Percentiles rank a stretch among this genome's conserved stretches.
Conservation (phyloP, 2,329 filamentous ascomycete genomes). For the Aureobasidium melanogenum region DNA sequence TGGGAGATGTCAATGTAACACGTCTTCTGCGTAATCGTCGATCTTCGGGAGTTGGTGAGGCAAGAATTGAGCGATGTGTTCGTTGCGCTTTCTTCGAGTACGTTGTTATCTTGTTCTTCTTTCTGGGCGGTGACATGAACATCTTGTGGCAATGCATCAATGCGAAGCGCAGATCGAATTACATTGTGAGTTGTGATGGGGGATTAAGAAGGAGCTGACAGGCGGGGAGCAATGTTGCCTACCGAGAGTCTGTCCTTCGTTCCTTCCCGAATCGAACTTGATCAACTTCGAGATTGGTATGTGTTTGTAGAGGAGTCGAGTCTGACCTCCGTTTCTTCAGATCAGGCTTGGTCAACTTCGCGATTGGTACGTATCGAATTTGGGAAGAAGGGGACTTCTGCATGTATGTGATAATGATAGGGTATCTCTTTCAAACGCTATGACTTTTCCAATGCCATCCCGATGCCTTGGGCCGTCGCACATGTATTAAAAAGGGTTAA, state of each 20-base stretch:
- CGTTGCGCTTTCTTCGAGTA: neutral
- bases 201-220: neutral
- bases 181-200: neutral
- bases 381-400: neutral
- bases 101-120: neutral
- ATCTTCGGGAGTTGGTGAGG: neutral
- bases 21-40: neutral
- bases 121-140: neutral
- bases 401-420: neutral
- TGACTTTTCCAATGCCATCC: conserved; percentile 2
- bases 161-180: neutral
- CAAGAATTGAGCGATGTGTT: neutral
- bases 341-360: neutral
- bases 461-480: neutral
- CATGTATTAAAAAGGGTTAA: conserved; percentile 2
- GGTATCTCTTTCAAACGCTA: conserved; percentile 11
- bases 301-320: too few species aligned
- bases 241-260: too few species aligned
- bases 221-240: too few species aligned
- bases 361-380: neutral
- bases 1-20: conserved; percentile 1
- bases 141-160: neutral
- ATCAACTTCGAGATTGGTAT: too few species aligned
- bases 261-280: too few species aligned
- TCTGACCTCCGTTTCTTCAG: neutral